Evolutionary conservation across 192 early-diverging fungal genomes (phyloP).

Genomic region (Phycomyces blakesleeanus): DNA sequence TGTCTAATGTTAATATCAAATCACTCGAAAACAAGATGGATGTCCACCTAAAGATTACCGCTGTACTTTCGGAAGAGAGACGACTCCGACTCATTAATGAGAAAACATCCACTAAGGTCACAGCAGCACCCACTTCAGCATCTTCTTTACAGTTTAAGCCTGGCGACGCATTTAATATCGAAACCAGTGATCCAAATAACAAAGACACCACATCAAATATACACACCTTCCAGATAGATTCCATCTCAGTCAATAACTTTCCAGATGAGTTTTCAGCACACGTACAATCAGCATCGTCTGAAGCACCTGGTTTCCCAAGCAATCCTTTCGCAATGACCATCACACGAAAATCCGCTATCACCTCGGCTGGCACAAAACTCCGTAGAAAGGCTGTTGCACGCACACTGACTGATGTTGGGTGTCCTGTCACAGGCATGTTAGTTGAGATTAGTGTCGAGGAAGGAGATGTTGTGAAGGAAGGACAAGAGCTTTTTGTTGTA

Average conservation of each 20-base stretch:
- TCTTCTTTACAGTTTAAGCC: constrained; percentile 30
- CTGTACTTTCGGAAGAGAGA: neutral
- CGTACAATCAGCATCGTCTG: neutral
- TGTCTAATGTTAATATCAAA: constrained; percentile 73
- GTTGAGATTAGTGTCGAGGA: constrained; percentile 27
- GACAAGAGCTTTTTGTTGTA: constrained; percentile 30
- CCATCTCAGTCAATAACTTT: constrained; percentile 26
- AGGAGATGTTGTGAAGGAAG: constrained; percentile 19
- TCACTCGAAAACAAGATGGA: constrained; percentile 58
- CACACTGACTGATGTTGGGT: constrained; percentile 15
- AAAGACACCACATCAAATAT: neutral
- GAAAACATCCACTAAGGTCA: too few relatives aligned
- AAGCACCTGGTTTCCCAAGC: neutral
- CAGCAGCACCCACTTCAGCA: neutral
- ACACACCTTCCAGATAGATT: constrained; percentile 20
- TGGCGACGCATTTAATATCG: constrained; percentile 28
- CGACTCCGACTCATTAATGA: neutral
- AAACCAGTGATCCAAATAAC: neutral
- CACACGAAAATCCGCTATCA: constrained; percentile 14
- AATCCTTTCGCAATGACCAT: constrained; percentile 12
- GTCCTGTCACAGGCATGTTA: constrained; percentile 31
- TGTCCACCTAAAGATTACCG: neutral
- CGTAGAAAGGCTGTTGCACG: constrained; percentile 21
- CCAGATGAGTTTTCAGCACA: constrained; percentile 20
- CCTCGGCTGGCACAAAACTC: neutral